A percentile compares a stretch with the other conserved stretches of the same genome.
These are phyloP conservation scores for Sordariomycetes sp. DNA, from an alignment of 2,329 filamentous ascomycete species.

Conservation along the genomic window DNA sequence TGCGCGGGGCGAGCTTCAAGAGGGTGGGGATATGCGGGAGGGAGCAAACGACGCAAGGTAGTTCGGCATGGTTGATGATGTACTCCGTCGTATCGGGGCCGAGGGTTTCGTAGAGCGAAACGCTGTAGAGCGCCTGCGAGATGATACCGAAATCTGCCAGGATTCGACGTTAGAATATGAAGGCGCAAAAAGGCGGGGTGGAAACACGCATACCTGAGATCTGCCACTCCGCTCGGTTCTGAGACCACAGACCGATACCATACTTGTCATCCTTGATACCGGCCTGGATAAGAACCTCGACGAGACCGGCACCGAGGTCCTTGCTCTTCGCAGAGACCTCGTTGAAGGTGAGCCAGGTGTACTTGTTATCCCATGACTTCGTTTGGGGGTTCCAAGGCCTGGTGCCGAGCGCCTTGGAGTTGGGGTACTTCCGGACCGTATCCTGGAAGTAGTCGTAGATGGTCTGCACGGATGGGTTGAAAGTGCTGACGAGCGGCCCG, in stretches of 20 bases:
- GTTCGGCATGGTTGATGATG: conserved; percentile 82
- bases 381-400: conserved; percentile 68
- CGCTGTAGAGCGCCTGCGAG: conserved; percentile 79
- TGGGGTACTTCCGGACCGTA: conserved; percentile 50
- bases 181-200: background rate
- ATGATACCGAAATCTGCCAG: conserved; percentile 67
- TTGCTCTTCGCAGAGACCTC: conserved; percentile 70
- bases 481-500: conserved; percentile 56
- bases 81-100: conserved; percentile 87
- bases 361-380: conserved; percentile 63
- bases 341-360: conserved; percentile 73
- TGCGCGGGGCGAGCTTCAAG: conserved; percentile 64
- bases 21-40: conserved; percentile 73
- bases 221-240: conserved; percentile 82
- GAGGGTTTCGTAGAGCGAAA: conserved; percentile 93
- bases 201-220: conserved; percentile 46
- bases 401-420: conserved; percentile 65
- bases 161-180: background rate
- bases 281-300: conserved; percentile 66
- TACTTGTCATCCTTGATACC: conserved; percentile 56
- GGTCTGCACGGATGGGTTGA: conserved; percentile 62
- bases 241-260: conserved; percentile 76
- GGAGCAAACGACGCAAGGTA: conserved; percentile 67
- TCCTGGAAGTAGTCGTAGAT: conserved; percentile 74
- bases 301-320: conserved; percentile 76